Percentiles rank a stretch among this genome's conserved stretches.
Conservation (phyloP, 768 basidiomycete species). For the Glaciozyma antarctica region DNA sequence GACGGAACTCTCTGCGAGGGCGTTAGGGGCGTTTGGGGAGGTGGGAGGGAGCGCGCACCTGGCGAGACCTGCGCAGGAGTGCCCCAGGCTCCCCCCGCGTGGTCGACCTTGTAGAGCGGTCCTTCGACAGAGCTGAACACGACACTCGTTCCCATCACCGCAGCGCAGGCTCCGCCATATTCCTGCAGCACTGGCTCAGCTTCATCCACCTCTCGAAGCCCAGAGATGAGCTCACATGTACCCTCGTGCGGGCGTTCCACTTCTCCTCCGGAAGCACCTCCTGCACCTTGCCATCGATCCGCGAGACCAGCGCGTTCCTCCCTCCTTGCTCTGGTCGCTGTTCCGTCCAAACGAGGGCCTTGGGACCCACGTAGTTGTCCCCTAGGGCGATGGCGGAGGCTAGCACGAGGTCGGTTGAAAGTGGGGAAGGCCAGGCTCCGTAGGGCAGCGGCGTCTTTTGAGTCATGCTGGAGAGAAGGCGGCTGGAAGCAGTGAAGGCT, state of each 20-base stretch:
- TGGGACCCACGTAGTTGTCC: slow-evolving; percentile 48
- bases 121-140: slow-evolving; percentile 54
- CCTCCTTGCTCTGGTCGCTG: slow-evolving; percentile 51
- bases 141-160: slow-evolving; percentile 45
- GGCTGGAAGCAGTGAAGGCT: background rate
- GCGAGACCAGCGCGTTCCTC: slow-evolving; percentile 53
- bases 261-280: slow-evolving; percentile 50
- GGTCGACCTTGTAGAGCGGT: slow-evolving; percentile 46
- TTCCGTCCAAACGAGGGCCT: slow-evolving; percentile 52
- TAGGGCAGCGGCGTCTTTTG: slow-evolving; percentile 44
- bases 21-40: background rate
- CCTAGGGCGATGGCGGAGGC: slow-evolving; percentile 37
- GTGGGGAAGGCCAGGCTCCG: slow-evolving; percentile 56
- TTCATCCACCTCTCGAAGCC: background rate
- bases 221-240: background rate
- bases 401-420: slow-evolving; percentile 49
- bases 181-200: slow-evolving; percentile 49
- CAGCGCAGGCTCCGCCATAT: slow-evolving; percentile 57
- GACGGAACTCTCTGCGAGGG: slow-evolving; percentile 43
- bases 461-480: background rate
- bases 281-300: slow-evolving; percentile 37
- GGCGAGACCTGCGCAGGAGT: slow-evolving; percentile 51
- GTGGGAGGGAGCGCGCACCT: slow-evolving; percentile 42
- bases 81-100: slow-evolving; percentile 27
- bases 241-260: slow-evolving; percentile 49